Base-by-base conservation (phyloP, 1,284 basidiomycete genomes). In the Coniferiporia weirii region DNA sequence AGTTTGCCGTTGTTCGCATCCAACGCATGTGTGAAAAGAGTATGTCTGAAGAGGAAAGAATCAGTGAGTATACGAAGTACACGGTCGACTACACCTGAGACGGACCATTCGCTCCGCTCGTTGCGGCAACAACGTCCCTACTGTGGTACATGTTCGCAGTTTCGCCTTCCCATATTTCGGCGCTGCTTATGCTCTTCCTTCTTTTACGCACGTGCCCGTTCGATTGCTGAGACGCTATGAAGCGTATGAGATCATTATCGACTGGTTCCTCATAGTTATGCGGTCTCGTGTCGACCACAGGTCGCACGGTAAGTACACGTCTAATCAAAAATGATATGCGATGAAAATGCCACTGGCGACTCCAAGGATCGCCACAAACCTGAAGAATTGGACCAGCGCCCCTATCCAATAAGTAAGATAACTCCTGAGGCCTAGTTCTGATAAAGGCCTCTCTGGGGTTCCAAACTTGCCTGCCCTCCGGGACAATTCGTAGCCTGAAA, bases 341-440 rank as follows among this genome's bases (percentile, higher is more conserved):
- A 34, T 51, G 12, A 44, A 6, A 22, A 52, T 36, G 10, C 2
- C 12, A 7, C 32, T 12, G 27, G 48, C 48, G 36, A 4, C 17
- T 46, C 19, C 27, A 54, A 45, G 10, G 58, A 35, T 35, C 27
- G 73, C 70, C 7, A 74, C 78, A 36, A 67, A 82, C 78, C 85
- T 77, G 67, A 97, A 85, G 72, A 93, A 91, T 32, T 93, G 83
- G 17, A 98, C 74, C 49, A 98, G 77, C 0, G 89, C 88, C 0
- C 91, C 83, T 1, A 90, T 83, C 96, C 97, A 99, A 71, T 89
- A 97, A 3, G 93, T 84, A 36, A 95, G 81, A 73, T 98, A 99
- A 59, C 93, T 92, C 61, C 91, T 84, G 13, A 95, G 77, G 2
- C 97, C 96, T 10, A 98, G 83, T 64, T 95, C 94, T 0, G 95